Evolutionary conservation across 768 basidiomycete species (phyloP), one percentile per base, ranked within the genome.

Genomic region (Tulasnella sp.): DNA sequence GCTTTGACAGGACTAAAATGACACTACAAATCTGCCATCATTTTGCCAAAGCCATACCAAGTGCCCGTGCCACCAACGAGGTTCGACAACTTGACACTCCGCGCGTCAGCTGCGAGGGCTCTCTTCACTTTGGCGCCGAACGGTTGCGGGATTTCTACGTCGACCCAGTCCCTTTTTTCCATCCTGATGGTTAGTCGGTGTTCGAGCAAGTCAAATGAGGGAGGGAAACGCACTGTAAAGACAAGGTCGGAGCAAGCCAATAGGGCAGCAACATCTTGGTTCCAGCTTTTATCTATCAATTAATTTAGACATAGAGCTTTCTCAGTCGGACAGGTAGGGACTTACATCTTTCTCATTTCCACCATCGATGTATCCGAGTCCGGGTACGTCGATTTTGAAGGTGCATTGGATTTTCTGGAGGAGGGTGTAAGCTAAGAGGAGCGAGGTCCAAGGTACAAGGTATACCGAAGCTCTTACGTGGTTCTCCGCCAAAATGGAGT

Each of bases 21-120:
- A 0, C 81, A 87, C 80, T 80, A 94, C 94, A 97, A 89, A 74
- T 91, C 90, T 85, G 91, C 91, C 77, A 97, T 89, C 78, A 90
- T 89, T 82, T 91, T 91, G 17, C 96, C 96, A 82, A 96, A 96
- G 3, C 91, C 91, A 82, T 97, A 98, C 96, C 96, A 98, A 79
- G 90, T 83, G 2, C 94, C 93, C 2, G 93, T 93, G 14, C 91
- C 90, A 9, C 96, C 96, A 11, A 97, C 94, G 9, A 96, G 88
- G 64, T 87, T 87, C 12, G 93, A 89, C 7, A 98, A 86, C 77
- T 89, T 90, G 73, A 98, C 96, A 79, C 92, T 93, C 29, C 89
- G 88, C 12, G 96, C 87, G 74, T 97, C 95, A 25, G 96, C 96
- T 80, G 91, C 93, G 72, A 98, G 86, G 1, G 96, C 96, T 78